Percentiles rank a stretch among this genome's conserved stretches.
Evolutionary conservation across 169 alveolate species (phyloP).

Genomic region (Cryptosporidium ubiquitum): DNA sequence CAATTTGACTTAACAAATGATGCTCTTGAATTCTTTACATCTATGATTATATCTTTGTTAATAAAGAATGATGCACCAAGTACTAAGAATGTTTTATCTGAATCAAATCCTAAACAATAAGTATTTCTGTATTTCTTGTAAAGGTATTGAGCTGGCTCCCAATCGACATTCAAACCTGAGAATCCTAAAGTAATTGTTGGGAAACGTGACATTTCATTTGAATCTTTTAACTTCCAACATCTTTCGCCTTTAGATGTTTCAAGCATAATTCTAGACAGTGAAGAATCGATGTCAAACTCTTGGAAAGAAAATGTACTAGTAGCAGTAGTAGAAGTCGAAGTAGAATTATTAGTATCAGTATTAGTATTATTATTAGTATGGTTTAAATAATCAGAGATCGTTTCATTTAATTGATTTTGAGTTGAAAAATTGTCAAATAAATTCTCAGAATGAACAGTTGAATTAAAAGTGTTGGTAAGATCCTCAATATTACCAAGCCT

Average conservation of each 20-base stretch:
- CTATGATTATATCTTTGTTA: slow-evolving; percentile 55
- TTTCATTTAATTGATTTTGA: too few species aligned
- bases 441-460: slow-evolving; percentile 44
- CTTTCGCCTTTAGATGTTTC: slow-evolving; percentile 66
- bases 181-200: slow-evolving; percentile 56
- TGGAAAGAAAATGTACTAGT: background rate
- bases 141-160: slow-evolving; percentile 68
- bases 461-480: slow-evolving; percentile 4
- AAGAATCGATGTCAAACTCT: slow-evolving; percentile 33
- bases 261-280: slow-evolving; percentile 53
- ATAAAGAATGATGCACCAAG: slow-evolving; percentile 72
- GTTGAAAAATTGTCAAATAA: background rate
- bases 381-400: background rate
- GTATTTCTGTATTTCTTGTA: slow-evolving; percentile 68
- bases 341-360: background rate
- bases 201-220: slow-evolving; percentile 59
- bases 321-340: background rate
- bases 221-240: slow-evolving; percentile 57
- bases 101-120: slow-evolving; percentile 68
- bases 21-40: slow-evolving; percentile 62
- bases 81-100: slow-evolving; percentile 41
- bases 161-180: slow-evolving; percentile 20
- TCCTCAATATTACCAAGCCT: slow-evolving; percentile 4
- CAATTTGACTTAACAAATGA: slow-evolving; percentile 53
- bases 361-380: background rate